Evolutionary conservation across 192 early-diverging fungal genomes (phyloP).

Genomic region (Gamsiella multidivaricata): DNA sequence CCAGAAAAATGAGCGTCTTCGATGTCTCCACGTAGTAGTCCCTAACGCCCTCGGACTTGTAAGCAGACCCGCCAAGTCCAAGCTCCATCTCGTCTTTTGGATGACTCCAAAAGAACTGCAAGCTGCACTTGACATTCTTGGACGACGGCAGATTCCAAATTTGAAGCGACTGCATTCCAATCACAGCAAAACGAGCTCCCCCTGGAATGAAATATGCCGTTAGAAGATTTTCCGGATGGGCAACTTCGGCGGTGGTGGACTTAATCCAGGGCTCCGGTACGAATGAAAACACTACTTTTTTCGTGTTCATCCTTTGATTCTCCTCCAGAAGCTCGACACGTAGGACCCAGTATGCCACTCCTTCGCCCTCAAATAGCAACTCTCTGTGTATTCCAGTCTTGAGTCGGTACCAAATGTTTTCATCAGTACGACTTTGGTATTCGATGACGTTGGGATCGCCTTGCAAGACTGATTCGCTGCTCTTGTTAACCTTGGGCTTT

Average conservation of each 20-base stretch:
- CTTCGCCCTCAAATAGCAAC: constrained; percentile 32
- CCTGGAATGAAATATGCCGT: constrained; percentile 28
- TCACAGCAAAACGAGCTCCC: constrained; percentile 24
- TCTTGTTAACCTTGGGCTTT: constrained; percentile 22
- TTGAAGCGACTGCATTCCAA: constrained; percentile 36
- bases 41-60: constrained; percentile 9
- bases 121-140: constrained; percentile 29
- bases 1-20: constrained; percentile 9
- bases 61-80: background rate
- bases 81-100: constrained; percentile 13
- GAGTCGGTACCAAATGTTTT: constrained; percentile 15
- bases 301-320: background rate
- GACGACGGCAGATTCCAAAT: constrained; percentile 34
- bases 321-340: constrained; percentile 40
- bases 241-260: constrained; percentile 4
- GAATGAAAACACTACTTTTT: constrained; percentile 30
- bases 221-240: constrained; percentile 15
- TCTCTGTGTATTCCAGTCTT: constrained; percentile 23
- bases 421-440: background rate
- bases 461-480: constrained; percentile 5
- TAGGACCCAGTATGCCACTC: constrained; percentile 37
- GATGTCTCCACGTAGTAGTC: constrained; percentile 33
- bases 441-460: background rate
- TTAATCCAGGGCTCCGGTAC: constrained; percentile 50
- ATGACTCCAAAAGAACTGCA: constrained; percentile 52